Percentiles rank a stretch among this genome's conserved stretches.
Evolutionary conservation across 164 flowering plant genomes (phyloP).

Genomic region (Aristolochia fimbriata): DNA sequence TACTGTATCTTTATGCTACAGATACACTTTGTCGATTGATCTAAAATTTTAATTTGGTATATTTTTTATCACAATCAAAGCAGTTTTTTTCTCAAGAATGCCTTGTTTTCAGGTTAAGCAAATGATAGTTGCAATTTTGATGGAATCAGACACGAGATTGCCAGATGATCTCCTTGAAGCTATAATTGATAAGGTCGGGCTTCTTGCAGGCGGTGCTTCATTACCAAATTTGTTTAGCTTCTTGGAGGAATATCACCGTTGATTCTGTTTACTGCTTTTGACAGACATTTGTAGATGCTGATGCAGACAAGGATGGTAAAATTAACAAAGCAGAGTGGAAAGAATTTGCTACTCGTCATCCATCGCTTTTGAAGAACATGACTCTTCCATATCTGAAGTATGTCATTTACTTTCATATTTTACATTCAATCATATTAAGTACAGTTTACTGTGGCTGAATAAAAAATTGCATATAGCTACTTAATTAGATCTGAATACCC

Average conservation of each 20-base stretch:
- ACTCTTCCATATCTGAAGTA: conserved; percentile 85
- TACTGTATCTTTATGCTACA: conserved; percentile 3
- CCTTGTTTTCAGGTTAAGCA: conserved; percentile 50
- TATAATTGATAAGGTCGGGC: conserved; percentile 56
- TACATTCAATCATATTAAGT: background rate
- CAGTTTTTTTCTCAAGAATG: no score
- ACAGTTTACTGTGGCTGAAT: no score
- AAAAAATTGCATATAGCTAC: no score
- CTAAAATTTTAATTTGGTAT: background rate
- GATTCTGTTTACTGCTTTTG: background rate
- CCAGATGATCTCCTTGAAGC: conserved; percentile 71
- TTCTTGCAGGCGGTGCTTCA: background rate
- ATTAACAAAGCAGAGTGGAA: conserved; percentile 72
- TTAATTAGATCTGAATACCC: no score
- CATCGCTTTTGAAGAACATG: conserved; percentile 72
- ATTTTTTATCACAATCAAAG: no score
- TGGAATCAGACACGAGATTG: conserved; percentile 54
- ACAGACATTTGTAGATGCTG: conserved; percentile 89
- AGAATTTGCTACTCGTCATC: conserved; percentile 49
- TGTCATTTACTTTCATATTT: conserved; percentile 6
- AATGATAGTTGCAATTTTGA: conserved; percentile 71
- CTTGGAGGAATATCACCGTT: background rate
- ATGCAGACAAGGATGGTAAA: conserved; percentile 64
- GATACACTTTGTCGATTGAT: background rate
- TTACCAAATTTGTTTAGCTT: background rate